Evolutionary conservation across 1,284 basidiomycete genomes (phyloP).

Genomic region (Fomitopsis betulina): DNA sequence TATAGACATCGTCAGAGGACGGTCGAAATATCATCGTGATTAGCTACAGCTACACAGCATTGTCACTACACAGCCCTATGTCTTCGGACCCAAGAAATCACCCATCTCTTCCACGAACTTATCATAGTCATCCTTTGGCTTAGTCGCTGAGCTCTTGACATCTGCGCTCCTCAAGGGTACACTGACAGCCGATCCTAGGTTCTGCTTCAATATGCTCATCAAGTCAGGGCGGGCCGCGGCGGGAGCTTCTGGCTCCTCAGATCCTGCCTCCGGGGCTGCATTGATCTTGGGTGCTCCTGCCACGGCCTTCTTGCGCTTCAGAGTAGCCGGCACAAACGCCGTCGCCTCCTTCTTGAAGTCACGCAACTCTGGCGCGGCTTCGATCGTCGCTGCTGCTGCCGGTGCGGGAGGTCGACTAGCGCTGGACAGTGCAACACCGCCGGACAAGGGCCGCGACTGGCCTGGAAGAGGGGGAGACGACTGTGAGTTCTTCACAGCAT

Average conservation of each 20-base stretch:
- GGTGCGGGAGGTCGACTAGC: slow-evolving; percentile 13
- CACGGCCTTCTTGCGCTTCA: slow-evolving; percentile 59
- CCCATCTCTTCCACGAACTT: slow-evolving; percentile 74
- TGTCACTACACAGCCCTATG: neutral
- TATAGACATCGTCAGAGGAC: no score
- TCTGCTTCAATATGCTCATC: slow-evolving; percentile 53
- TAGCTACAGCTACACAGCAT: neutral
- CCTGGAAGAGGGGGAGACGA: slow-evolving; percentile 18
- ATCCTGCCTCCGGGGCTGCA: slow-evolving; percentile 50
- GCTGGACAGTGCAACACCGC: slow-evolving; percentile 11
- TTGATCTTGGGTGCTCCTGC: slow-evolving; percentile 42
- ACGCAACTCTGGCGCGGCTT: slow-evolving; percentile 79
- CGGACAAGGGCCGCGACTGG: slow-evolving; percentile 13
- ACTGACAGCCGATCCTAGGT: slow-evolving; percentile 41
- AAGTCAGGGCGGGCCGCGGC: slow-evolving; percentile 55
- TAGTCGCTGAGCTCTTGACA: slow-evolving; percentile 16
- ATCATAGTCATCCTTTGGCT: slow-evolving; percentile 65
- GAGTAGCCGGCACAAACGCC: slow-evolving; percentile 74
- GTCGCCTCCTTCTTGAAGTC: slow-evolving; percentile 92
- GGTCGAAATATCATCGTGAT: neutral
- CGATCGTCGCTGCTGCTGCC: slow-evolving; percentile 60
- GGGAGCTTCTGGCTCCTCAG: slow-evolving; percentile 25
- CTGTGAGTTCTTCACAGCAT: slow-evolving; percentile 29
- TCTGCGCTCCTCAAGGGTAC: slow-evolving; percentile 24
- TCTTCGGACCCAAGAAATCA: slow-evolving; percentile 38